These are phyloP conservation scores for Setaria italica DNA, from an alignment of 202 grass and related monocot genomes.

Conservation along the genomic window DNA sequence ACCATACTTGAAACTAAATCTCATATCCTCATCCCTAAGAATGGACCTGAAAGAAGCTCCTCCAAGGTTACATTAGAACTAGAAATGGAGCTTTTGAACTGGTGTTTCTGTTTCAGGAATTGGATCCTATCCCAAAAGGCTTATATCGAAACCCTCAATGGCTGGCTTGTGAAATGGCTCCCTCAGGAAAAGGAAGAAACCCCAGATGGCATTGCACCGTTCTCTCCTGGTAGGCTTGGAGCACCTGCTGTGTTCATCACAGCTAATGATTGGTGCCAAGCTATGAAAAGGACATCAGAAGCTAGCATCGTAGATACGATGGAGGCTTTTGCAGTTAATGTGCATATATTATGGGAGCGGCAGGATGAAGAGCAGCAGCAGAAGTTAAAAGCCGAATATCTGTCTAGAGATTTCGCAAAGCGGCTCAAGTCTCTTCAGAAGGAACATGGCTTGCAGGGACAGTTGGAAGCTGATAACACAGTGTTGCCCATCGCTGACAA, in stretches of 20 bases:
- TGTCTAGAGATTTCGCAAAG: constrained; percentile 76
- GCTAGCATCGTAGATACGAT: constrained; percentile 62
- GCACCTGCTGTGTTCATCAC: constrained; percentile 81
- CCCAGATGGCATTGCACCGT: constrained; percentile 55
- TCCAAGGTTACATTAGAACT: constrained; percentile 69
- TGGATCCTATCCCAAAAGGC: constrained; percentile 78
- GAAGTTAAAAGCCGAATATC: constrained; percentile 69
- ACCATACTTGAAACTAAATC: constrained; percentile 74
- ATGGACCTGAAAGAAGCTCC: constrained; percentile 53
- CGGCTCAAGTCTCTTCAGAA: constrained; percentile 56
- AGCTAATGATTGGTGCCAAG: constrained; percentile 80
- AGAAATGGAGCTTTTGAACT: constrained; percentile 87
- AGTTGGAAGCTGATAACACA: constrained; percentile 45
- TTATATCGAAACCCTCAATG: constrained; percentile 79
- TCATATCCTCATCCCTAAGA: constrained; percentile 66
- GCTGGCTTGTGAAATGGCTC: constrained; percentile 88
- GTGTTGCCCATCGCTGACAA: constrained; percentile 32
- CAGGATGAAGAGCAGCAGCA: constrained; percentile 71
- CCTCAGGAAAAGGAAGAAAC: constrained; percentile 82
- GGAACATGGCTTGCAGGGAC: constrained; percentile 51
- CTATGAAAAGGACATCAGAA: constrained; percentile 67
- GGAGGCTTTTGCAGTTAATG: constrained; percentile 63
- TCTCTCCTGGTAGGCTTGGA: constrained; percentile 75
- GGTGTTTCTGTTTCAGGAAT: constrained; percentile 81
- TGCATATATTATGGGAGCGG: constrained; percentile 67